Base-by-base conservation (phyloP, 2,329 filamentous ascomycete species). In the Apiospora pterosperma region DNA sequence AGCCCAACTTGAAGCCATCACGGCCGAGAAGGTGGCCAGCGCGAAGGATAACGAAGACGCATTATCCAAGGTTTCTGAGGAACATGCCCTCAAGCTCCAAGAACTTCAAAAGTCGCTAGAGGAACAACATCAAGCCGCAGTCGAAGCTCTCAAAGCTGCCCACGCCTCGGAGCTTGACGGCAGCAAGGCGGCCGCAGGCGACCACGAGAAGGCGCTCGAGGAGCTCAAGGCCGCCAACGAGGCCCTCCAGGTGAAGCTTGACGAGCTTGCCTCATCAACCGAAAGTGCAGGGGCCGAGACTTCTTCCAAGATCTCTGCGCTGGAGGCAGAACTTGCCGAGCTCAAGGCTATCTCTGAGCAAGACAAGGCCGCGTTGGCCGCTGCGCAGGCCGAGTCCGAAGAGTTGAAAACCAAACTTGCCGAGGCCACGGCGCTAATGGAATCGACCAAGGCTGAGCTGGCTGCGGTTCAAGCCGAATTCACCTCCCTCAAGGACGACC, bases 151-250 rank as follows among this genome's bases (percentile, higher is more conserved):
- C 58, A 82, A 87, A 72, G 75, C 79, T n/a, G 82, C 84, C 67
- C 84, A 88, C 68, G 78, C 81, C 36, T 79, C 80, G 58, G 81
- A 84, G 66, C 74, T 88, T 34, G 79, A 80, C 7, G 79, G 82
- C 69, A 81, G 78, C 63, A 78, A 81, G 69, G 71, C 79, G 0
- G 77, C 82, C 60, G 76, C 78, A 10, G 76, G 78, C 14, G 81
- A 80, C 2, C 81, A 85, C 36, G 81, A 86, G 65, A 77, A 82
- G 63, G 78, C 81, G 23, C 72, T 88, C 34, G 75, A 79, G 11
- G 83, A 85, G 11, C 76, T 88, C 59, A 84, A 82, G 70, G 69
- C 79, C 4, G 76, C 76, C 59, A 84, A 89, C 67, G 83, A 87
- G 63, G 70, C 78, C 12, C 75, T 89, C 58, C 82, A 88, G 74